These are phyloP conservation scores for Ogataea ramenticola DNA, from an alignment of 805 yeast species.

Conservation along the genomic window DNA sequence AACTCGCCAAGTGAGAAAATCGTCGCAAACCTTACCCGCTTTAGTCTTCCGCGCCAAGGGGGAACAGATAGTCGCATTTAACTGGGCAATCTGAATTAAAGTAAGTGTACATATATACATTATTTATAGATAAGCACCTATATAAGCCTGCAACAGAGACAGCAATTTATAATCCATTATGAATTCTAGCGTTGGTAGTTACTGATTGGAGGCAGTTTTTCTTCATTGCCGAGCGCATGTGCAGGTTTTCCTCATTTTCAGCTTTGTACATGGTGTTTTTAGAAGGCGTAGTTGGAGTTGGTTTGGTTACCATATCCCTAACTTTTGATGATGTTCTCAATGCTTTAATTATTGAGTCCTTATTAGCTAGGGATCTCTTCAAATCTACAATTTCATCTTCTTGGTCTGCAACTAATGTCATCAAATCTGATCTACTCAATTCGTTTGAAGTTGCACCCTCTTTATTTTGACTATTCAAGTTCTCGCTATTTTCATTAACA, in stretches of 20 bases:
- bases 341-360: slow-evolving; percentile 74
- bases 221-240: neutral
- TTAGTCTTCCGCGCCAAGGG: too few species aligned
- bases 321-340: slow-evolving; percentile 58
- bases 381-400: slow-evolving; percentile 64
- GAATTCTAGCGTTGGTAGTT: neutral
- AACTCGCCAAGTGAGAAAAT: too few species aligned
- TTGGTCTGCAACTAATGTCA: slow-evolving; percentile 41
- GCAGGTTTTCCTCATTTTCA: neutral
- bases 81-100: too few species aligned
- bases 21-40: too few species aligned
- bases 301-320: slow-evolving; percentile 30
- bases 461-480: neutral
- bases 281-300: neutral
- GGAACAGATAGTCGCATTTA: too few species aligned
- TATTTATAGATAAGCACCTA: too few species aligned
- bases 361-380: slow-evolving; percentile 54
- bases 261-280: neutral
- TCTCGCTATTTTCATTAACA: neutral
- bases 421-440: neutral
- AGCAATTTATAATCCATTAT: too few species aligned
- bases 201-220: neutral
- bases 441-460: neutral
- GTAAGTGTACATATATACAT: too few species aligned
- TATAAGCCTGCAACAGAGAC: too few species aligned